A percentile compares a stretch with the other conserved stretches of the same genome.
These are phyloP conservation scores for Artemisia argyi DNA, from an alignment of 129 eudicot species.

Conservation along the genomic window DNA sequence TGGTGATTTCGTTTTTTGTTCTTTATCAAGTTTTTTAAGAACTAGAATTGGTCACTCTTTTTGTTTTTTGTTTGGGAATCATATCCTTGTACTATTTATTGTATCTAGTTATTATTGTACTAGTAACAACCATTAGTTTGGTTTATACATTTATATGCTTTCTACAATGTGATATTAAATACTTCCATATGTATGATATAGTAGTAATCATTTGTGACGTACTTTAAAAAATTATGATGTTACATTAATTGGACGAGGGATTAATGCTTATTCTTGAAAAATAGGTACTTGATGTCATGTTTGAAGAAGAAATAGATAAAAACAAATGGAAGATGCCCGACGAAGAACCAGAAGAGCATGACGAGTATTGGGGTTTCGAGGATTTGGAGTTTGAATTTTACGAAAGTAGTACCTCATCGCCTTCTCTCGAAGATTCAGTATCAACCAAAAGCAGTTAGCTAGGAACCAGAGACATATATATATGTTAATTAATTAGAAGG, in stretches of 20 bases:
- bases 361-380: conserved; percentile 80
- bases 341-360: conserved; percentile 62
- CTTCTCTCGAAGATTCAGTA: conserved; percentile 44
- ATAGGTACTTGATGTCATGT: conserved; percentile 75
- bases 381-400: conserved; percentile 73
- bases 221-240: neutral
- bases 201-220: neutral
- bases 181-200: too few relatives aligned
- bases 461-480: neutral
- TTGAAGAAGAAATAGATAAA: conserved; percentile 56
- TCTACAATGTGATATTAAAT: neutral
- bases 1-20: conserved; percentile 11
- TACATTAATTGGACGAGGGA: neutral
- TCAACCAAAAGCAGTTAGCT: conserved; percentile 46
- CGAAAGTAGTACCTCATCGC: conserved; percentile 52
- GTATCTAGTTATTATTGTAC: neutral
- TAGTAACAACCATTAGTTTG: too few relatives aligned
- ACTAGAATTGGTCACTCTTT: conserved; percentile 2
- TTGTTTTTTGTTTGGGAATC: conserved; percentile 14
- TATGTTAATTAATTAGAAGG: conserved; percentile 15
- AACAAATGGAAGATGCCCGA: conserved; percentile 79
- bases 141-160: neutral
- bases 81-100: neutral
- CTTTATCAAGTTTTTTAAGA: conserved; percentile 7
- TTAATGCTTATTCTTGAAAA: neutral